Conservation (phyloP, 257 asterid species). For the Nemophila menziesii region DNA sequence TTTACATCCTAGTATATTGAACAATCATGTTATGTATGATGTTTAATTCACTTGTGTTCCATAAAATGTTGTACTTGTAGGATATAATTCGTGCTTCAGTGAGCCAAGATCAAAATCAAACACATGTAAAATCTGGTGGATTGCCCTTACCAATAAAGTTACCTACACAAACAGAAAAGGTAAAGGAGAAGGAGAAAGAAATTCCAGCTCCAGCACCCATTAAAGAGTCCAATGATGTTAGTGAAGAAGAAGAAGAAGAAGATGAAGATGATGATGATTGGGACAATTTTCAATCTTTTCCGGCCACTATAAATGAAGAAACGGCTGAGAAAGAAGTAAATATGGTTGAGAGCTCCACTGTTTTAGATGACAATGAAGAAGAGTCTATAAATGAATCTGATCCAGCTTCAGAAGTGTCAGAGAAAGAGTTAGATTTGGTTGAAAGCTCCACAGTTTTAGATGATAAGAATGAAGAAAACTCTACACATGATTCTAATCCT, state of each 20-base stretch:
- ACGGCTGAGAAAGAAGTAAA: too few species aligned
- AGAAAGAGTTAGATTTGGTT: slow-evolving; percentile 9
- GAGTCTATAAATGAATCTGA: too few species aligned
- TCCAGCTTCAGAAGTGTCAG: slow-evolving; percentile 24
- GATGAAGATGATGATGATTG: slow-evolving; percentile 86
- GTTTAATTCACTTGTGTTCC: not conserved
- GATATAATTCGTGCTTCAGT: slow-evolving; percentile 82
- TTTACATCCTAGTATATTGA: not conserved
- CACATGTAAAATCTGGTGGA: slow-evolving; percentile 30
- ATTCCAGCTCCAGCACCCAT: slow-evolving; percentile 26
- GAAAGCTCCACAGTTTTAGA: slow-evolving; percentile 22
- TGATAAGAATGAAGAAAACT: slow-evolving; percentile 14
- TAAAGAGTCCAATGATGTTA: slow-evolving; percentile 26
- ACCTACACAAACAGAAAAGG: slow-evolving; percentile 43
- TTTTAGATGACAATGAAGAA: too few species aligned
- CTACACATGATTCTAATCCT: too few species aligned
- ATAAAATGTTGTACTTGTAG: slow-evolving; percentile 54
- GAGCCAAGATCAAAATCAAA: slow-evolving; percentile 49
- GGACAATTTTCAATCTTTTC: slow-evolving; percentile 97
- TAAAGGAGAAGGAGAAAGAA: slow-evolving; percentile 14
- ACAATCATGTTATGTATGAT: not conserved
- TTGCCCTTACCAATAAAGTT: slow-evolving; percentile 59
- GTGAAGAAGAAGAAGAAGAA: slow-evolving; percentile 56
- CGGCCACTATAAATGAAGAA: slow-evolving; percentile 49
- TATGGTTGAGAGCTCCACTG: too few species aligned